phyloP scores from a whole-genome alignment of 1,139 yeast species.

The Candida gigantensis region DNA sequence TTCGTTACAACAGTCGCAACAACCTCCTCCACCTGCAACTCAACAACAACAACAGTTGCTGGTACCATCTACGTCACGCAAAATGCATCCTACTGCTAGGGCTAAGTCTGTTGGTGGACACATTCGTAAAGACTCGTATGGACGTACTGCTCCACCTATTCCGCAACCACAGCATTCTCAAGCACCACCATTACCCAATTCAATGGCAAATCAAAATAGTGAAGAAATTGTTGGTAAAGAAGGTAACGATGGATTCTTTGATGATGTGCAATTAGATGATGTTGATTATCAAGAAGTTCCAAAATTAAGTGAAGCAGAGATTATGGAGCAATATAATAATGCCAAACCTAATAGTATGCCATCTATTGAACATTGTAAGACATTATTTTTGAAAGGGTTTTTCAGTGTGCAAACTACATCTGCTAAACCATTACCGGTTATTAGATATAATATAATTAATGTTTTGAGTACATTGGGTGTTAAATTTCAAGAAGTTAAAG shows the following conservation, averaged over 20 bases:
- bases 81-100: constrained; percentile 78
- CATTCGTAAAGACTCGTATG: constrained; percentile 61
- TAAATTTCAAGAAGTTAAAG: constrained; percentile 84
- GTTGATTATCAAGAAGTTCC: constrained; percentile 37
- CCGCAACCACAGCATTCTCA: constrained; percentile 21
- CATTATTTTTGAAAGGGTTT: constrained; percentile 89
- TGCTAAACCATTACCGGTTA: constrained; percentile 86
- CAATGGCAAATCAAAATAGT: constrained; percentile 43
- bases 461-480: constrained; percentile 80
- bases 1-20: constrained; percentile 3
- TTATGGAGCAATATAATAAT: constrained; percentile 63
- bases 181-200: constrained; percentile 55
- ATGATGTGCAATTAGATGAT: constrained; percentile 61
- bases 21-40: too few relatives aligned
- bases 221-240: constrained; percentile 34
- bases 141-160: constrained; percentile 18
- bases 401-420: constrained; percentile 96
- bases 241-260: constrained; percentile 55
- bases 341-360: constrained; percentile 88
- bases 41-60: constrained; percentile 1
- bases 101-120: constrained; percentile 86
- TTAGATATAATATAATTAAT: constrained; percentile 79
- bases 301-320: constrained; percentile 59
- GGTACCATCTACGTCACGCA: constrained; percentile 16
- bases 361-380: constrained; percentile 89